Evolutionary conservation across 345 rosid genomes (phyloP), one percentile per base, ranked within the genome.

Genomic region (Salix brachista): DNA sequence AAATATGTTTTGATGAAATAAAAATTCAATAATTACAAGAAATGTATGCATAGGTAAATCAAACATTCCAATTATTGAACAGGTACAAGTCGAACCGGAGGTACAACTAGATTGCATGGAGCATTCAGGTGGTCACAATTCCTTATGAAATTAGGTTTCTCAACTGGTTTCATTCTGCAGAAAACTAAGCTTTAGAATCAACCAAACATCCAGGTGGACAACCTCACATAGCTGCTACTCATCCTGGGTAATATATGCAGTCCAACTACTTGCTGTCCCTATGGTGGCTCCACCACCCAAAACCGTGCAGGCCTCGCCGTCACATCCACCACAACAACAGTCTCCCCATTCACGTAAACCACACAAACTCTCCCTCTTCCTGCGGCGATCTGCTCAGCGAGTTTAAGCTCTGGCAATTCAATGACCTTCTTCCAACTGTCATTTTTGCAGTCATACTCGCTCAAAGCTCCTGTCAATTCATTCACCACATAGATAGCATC

Each of bases 221-320:
- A 39, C 11, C 3, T 39, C 2, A 39, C 42, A 54, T 13, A 16
- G 61, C 6, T 17, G 61, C 61, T 18, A 16, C 30, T 72, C 54
- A 85, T 80, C 81, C 91, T 84, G 0, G 91, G 91, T 78, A 89
- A 70, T 4, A 89, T 76, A 75, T 89, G 90, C 70, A 84, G 82
- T 48, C 83, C 84, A 67, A 85, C 86, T 67, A 86, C 88, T 75
- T 83, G 76, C 54, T 78, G 80, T 2, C 90, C 87, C 23, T 21
- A 0, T 7, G 92, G 92, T 23, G 80, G 77, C 34, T 79, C 84
- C 58, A 85, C 83, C 60, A 52, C 81, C 90, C 90, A 85, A 74
- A 81, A 68, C 79, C 77, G 80, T 30, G 84, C 87, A 44, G 88
- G 84, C 23, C 60, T 48, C 46, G 75, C 78, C 74, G 28, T 42